Percentiles rank a stretch among this genome's conserved stretches.
Evolutionary conservation across 2,329 filamentous ascomycete species (phyloP).

Genomic region (Fusarium piperis): DNA sequence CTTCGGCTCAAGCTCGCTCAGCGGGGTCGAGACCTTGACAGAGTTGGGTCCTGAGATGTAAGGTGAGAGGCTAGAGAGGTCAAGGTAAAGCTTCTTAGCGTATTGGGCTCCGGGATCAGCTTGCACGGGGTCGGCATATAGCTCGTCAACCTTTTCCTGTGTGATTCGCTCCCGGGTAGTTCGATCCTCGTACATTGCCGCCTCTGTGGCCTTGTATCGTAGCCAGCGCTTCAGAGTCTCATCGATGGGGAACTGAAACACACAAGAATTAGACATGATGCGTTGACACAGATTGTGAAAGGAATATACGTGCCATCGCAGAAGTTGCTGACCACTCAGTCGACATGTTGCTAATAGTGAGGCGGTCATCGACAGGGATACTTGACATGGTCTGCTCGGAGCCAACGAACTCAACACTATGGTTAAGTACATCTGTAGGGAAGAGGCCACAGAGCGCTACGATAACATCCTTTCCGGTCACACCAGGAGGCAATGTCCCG

Average conservation of each 20-base stretch:
- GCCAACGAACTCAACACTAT: constrained; percentile 86
- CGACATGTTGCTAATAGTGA: constrained; percentile 81
- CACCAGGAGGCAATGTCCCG: constrained; percentile 77
- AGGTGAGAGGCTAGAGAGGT: constrained; percentile 83
- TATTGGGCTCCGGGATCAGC: constrained; percentile 82
- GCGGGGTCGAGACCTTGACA: constrained; percentile 83
- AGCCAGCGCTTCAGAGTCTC: constrained; percentile 63
- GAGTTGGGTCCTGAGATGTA: constrained; percentile 89
- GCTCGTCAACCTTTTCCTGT: constrained; percentile 72
- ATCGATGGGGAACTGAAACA: not conserved
- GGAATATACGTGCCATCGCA: not conserved
- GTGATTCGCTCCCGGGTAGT: constrained; percentile 67
- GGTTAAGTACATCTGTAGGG: constrained; percentile 85
- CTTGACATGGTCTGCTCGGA: constrained; percentile 73
- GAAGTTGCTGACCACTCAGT: constrained; percentile 78
- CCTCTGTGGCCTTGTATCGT: constrained; percentile 75
- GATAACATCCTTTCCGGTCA: constrained; percentile 60
- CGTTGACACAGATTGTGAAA: not conserved
- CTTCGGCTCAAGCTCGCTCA: constrained; percentile 75
- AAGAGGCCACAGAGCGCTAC: constrained; percentile 72
- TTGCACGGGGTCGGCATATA: constrained; percentile 70
- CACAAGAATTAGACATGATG: not conserved
- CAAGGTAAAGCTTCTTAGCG: constrained; percentile 80
- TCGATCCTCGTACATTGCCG: constrained; percentile 66
- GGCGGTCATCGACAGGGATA: constrained; percentile 74